Conservation (phyloP, 2,329 filamentous ascomycete genomes). For the Fonsecaea monophora region DNA sequence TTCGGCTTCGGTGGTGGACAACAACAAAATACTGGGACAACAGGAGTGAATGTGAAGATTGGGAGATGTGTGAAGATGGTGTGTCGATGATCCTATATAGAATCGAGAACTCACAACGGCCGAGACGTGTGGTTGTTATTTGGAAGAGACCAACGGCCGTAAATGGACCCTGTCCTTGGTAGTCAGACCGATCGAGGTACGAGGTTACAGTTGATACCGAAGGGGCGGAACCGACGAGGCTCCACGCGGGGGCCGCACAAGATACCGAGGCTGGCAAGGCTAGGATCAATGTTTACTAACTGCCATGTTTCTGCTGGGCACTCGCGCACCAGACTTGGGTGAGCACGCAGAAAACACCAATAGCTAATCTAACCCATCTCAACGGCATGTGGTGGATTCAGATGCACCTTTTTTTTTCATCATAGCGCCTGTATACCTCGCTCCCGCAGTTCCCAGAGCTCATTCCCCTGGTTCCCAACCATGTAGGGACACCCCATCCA, state of each 20-base stretch:
- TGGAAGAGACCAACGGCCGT: slow-evolving; percentile 11
- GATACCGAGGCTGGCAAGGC: slow-evolving; percentile 20
- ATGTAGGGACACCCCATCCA: not conserved
- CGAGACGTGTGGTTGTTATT: not conserved
- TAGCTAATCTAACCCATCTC: not conserved
- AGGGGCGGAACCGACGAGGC: slow-evolving; percentile 13
- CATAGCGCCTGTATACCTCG: not conserved
- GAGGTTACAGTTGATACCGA: not conserved
- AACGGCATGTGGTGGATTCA: not conserved
- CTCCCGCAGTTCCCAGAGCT: not conserved
- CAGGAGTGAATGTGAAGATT: not conserved
- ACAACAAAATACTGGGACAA: not conserved
- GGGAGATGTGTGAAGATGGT: not conserved
- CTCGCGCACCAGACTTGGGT: too few relatives aligned
- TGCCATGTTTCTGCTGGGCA: not conserved
- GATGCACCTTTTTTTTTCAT: not conserved
- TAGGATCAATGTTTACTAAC: not conserved
- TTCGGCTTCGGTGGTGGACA: not conserved
- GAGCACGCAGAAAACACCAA: too few relatives aligned
- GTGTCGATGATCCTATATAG: not conserved
- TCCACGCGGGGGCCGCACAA: not conserved
- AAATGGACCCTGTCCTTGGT: not conserved
- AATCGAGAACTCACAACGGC: slow-evolving; percentile 2
- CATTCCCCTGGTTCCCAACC: slow-evolving; percentile 9
- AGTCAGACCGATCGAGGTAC: not conserved